phyloP scores from a whole-genome alignment of 2,329 filamentous ascomycete species.

The Chaetomium sp. region DNA sequence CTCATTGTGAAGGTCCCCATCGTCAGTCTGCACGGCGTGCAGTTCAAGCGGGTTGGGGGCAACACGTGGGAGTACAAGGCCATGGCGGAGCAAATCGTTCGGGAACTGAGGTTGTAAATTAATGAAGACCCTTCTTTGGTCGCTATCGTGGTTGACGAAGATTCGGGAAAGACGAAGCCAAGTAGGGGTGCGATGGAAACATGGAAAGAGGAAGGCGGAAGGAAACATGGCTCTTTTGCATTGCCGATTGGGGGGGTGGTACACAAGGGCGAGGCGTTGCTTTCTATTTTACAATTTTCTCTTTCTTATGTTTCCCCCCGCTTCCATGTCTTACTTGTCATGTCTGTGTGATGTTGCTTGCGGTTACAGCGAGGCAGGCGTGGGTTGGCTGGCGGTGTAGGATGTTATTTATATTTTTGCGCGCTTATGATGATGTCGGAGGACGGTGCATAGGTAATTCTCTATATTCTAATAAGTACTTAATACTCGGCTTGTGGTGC shows the following conservation, averaged over 20 bases:
- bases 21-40: constrained; percentile 86
- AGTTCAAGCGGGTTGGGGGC: constrained; percentile 94
- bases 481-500: constrained; percentile 11
- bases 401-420: not conserved
- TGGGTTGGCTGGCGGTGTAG: too few relatives aligned
- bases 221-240: not conserved
- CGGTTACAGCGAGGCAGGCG: too few relatives aligned
- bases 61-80: constrained; percentile 99
- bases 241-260: not conserved
- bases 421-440: not conserved
- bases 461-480: constrained; percentile 13
- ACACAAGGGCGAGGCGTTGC: not conserved
- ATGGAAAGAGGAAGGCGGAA: too few relatives aligned
- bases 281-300: too few relatives aligned
- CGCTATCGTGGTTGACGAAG: not conserved
- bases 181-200: too few relatives aligned
- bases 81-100: constrained; percentile 92
- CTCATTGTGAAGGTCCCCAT: constrained; percentile 96
- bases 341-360: too few relatives aligned
- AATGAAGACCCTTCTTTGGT: not conserved
- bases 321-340: too few relatives aligned
- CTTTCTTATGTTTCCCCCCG: too few relatives aligned
- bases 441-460: constrained; percentile 1
- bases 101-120: constrained; percentile 70
- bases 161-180: too few relatives aligned